phyloP scores from a whole-genome alignment of 306 rosid species.

The Fragaria iinumae region DNA sequence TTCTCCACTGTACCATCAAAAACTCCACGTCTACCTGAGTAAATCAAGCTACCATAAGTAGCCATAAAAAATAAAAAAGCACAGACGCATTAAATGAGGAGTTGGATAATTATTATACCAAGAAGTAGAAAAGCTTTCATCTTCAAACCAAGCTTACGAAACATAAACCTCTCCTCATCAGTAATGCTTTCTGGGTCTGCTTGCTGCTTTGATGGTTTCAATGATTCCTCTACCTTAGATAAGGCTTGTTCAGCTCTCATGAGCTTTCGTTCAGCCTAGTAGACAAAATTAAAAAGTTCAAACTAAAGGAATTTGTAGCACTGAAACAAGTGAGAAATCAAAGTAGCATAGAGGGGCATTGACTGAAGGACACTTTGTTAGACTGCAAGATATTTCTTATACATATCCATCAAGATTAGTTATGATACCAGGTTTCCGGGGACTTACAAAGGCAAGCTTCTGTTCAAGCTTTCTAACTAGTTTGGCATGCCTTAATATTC shows the following conservation, averaged over 20 bases:
- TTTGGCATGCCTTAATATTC: constrained; percentile 50
- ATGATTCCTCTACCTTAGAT: constrained; percentile 64
- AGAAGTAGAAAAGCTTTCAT: constrained; percentile 98
- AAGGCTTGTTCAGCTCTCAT: constrained; percentile 74
- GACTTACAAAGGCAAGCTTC: constrained; percentile 77
- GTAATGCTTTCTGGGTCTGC: constrained; percentile 86
- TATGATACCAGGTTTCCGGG: constrained; percentile 11
- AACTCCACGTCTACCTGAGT: constrained; percentile 92
- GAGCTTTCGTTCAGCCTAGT: constrained; percentile 76
- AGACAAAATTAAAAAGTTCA: constrained; percentile 30
- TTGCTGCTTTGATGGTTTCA: constrained; percentile 63
- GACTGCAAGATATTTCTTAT: constrained; percentile 3
- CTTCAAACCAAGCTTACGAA: constrained; percentile 90
- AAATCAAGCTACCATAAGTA: constrained; percentile 33
- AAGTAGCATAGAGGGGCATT: not conserved
- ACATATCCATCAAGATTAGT: not conserved
- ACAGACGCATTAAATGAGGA: not conserved
- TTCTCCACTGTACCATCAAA: constrained; percentile 97
- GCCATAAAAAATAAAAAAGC: not conserved
- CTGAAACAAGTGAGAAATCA: not conserved
- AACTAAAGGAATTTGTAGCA: constrained; percentile 19
- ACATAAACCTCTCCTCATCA: constrained; percentile 98
- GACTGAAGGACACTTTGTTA: not conserved
- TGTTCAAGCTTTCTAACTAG: constrained; percentile 69
- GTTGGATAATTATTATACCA: constrained; percentile 51